Evolutionary conservation across 2,329 filamentous ascomycete genomes (phyloP).

Genomic region (Colletotrichum sp.): DNA sequence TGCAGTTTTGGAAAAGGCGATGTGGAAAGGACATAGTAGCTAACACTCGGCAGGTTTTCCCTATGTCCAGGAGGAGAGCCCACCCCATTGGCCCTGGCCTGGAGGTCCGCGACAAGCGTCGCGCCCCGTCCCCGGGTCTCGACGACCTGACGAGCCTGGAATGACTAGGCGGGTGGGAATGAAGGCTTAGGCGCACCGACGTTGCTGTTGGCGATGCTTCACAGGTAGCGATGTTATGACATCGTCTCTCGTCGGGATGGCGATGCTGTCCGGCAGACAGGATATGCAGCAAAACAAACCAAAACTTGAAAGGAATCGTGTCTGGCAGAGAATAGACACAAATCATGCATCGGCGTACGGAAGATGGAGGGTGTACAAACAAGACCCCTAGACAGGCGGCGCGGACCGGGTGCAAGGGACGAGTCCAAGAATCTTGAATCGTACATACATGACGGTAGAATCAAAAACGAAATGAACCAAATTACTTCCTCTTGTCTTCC

Average conservation of each 20-base stretch:
- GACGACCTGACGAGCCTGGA: slow-evolving; percentile 74
- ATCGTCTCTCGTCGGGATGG: neutral
- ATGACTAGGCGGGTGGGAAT: slow-evolving; percentile 39
- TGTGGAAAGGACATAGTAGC: neutral
- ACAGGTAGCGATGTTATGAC: neutral
- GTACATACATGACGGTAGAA: neutral
- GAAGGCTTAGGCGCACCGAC: neutral
- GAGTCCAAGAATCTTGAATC: neutral
- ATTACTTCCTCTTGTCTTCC: neutral
- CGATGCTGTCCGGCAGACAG: neutral
- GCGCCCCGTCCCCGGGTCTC: slow-evolving; percentile 62
- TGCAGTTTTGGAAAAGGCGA: neutral
- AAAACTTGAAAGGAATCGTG: neutral
- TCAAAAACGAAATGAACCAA: neutral
- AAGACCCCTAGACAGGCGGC: neutral
- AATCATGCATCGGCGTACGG: slow-evolving; percentile 6
- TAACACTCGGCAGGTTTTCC: slow-evolving; percentile 55
- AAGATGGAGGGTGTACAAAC: neutral
- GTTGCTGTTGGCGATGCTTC: neutral
- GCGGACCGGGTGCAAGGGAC: neutral
- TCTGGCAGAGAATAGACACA: neutral
- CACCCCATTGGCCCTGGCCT: slow-evolving; percentile 81
- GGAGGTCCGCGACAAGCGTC: slow-evolving; percentile 74
- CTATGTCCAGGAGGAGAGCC: slow-evolving; percentile 62
- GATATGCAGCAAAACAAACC: neutral